phyloP scores from a whole-genome alignment of 2,329 filamentous ascomycete genomes.

The Colletotrichum costaricense region DNA sequence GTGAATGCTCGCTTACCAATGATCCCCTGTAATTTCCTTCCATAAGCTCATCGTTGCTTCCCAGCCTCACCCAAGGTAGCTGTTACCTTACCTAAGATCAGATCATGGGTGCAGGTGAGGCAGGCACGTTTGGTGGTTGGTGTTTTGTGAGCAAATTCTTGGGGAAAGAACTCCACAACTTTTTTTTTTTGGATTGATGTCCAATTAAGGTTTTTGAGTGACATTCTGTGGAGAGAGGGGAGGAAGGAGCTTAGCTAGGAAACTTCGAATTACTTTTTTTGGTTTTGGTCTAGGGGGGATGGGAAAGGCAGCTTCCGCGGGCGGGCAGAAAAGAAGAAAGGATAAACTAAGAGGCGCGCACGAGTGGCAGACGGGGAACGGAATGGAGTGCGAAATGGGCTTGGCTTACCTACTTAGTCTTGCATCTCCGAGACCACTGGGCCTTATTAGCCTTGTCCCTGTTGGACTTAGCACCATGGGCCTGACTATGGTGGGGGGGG shows the following conservation, averaged over 20 bases:
- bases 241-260: background rate
- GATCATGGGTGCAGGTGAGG: background rate
- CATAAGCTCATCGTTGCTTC: background rate
- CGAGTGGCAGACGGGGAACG: background rate
- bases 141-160: background rate
- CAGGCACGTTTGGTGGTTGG: no score
- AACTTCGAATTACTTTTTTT: slow-evolving; percentile 11
- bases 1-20: background rate
- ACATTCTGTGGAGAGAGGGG: slow-evolving; percentile 9
- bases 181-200: slow-evolving; percentile 12
- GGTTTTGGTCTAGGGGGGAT: background rate
- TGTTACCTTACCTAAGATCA: background rate
- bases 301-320: background rate
- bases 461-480: background rate
- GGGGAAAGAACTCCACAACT: slow-evolving; percentile 12
- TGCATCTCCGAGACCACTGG: background rate
- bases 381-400: background rate
- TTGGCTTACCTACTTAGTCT: background rate
- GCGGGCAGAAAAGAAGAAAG: background rate
- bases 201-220: slow-evolving; percentile 36
- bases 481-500: background rate
- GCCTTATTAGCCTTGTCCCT: background rate
- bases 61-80: background rate
- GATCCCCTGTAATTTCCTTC: background rate
- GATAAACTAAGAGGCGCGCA: background rate